A percentile compares a stretch with the other conserved stretches of the same genome.
phyloP scores from a whole-genome alignment of 331 rosid genomes.

The Quercus phellos region DNA sequence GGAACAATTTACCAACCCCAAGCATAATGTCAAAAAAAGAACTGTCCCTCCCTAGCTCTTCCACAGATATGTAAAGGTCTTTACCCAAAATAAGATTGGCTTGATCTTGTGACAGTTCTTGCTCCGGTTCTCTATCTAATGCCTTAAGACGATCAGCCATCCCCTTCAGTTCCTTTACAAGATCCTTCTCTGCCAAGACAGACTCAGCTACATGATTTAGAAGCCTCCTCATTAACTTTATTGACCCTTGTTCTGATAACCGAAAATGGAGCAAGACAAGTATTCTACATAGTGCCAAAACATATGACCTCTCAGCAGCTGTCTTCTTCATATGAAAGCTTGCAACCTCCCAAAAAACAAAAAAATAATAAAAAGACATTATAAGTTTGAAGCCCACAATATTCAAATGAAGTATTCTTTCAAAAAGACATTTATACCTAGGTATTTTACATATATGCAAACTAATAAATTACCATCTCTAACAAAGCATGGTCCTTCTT shows the following conservation, averaged over 20 bases:
- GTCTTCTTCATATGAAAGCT: slow-evolving; percentile 67
- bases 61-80: neutral
- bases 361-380: slow-evolving; percentile 9
- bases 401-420: neutral
- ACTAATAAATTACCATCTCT: neutral
- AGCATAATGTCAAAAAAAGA: neutral
- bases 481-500: neutral
- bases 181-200: slow-evolving; percentile 65
- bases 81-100: slow-evolving; percentile 73
- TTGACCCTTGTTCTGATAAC: slow-evolving; percentile 59
- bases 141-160: slow-evolving; percentile 64
- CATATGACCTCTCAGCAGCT: slow-evolving; percentile 71
- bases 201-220: slow-evolving; percentile 40
- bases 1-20: neutral
- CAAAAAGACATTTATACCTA: neutral
- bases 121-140: slow-evolving; percentile 50
- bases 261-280: slow-evolving; percentile 72
- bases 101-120: slow-evolving; percentile 48
- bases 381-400: slow-evolving; percentile 3
- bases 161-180: slow-evolving; percentile 65
- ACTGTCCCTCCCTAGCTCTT: neutral
- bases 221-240: slow-evolving; percentile 65
- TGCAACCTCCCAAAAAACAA: slow-evolving; percentile 50
- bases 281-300: slow-evolving; percentile 58
- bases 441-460: neutral